phyloP scores from a whole-genome alignment of 257 asterid genomes.

The Sherardia arvensis region DNA sequence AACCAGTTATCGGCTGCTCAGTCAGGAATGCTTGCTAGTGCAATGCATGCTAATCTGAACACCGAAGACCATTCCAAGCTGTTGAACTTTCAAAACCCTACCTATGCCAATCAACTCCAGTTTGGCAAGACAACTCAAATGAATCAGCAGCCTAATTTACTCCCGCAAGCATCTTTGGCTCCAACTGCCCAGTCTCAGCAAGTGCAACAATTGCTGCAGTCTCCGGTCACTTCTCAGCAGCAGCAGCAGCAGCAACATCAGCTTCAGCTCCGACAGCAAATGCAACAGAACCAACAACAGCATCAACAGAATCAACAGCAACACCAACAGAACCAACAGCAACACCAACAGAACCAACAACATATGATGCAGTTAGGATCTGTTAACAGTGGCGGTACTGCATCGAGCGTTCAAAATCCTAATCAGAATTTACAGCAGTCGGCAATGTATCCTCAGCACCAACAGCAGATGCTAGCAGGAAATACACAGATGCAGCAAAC shows the following conservation, averaged over 20 bases:
- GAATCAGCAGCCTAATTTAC: constrained; percentile 40
- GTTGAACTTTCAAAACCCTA: constrained; percentile 70
- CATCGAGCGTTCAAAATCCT: constrained; percentile 27
- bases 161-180: constrained; percentile 37
- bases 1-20: constrained; percentile 48
- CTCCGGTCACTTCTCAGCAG: constrained; percentile 34
- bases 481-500: constrained; percentile 36
- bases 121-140: constrained; percentile 41
- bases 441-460: constrained; percentile 41
- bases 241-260: constrained; percentile 27
- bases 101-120: constrained; percentile 44
- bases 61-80: constrained; percentile 59
- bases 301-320: constrained; percentile 21
- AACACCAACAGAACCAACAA: constrained; percentile 13
- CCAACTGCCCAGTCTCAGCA: constrained; percentile 53
- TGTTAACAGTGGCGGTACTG: constrained; percentile 19
- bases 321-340: constrained; percentile 10
- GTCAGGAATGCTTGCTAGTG: constrained; percentile 34
- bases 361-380: constrained; percentile 28
- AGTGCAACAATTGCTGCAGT: constrained; percentile 40
- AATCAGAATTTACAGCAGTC: constrained; percentile 50
- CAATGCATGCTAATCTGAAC: constrained; percentile 27
- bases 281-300: constrained; percentile 20
- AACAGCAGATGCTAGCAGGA: constrained; percentile 39
- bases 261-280: constrained; percentile 12